Conservation (phyloP, 345 rosid genomes). For the Lepidium sativum region DNA sequence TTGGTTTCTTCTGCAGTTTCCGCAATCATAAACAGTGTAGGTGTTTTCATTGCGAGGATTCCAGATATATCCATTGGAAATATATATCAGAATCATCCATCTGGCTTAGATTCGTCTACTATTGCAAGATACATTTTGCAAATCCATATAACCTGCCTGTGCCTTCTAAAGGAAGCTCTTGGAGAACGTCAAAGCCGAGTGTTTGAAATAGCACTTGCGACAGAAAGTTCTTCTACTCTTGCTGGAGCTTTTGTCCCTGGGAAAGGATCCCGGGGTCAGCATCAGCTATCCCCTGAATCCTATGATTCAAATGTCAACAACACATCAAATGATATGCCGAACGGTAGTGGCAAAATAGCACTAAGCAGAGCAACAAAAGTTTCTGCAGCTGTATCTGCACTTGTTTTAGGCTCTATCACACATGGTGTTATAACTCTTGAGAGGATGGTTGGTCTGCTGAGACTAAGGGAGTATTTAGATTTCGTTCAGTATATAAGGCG, state of each 20-base stretch:
- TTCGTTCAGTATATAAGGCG: constrained; percentile 72
- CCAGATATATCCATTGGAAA: constrained; percentile 55
- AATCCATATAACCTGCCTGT: constrained; percentile 71
- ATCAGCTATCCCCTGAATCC: constrained; percentile 66
- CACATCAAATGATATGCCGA: constrained; percentile 37
- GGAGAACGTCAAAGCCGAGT: constrained; percentile 96
- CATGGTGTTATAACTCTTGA: constrained; percentile 93
- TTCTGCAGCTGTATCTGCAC: constrained; percentile 79
- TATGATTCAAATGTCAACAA: constrained; percentile 49
- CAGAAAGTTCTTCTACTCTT: constrained; percentile 79
- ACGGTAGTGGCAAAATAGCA: constrained; percentile 37
- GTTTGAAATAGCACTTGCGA: constrained; percentile 94
- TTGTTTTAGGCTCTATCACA: constrained; percentile 70
- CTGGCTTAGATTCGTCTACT: constrained; percentile 37
- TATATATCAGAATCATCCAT: constrained; percentile 42
- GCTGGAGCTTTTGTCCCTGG: constrained; percentile 54
- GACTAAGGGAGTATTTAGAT: constrained; percentile 82
- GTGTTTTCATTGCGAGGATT: constrained; percentile 52
- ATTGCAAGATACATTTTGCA: constrained; percentile 64
- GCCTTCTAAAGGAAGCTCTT: constrained; percentile 85
- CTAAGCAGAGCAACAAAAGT: constrained; percentile 51
- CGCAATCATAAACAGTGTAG: constrained; percentile 71
- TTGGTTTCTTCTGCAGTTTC: constrained; percentile 91
- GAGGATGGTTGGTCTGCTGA: constrained; percentile 75
- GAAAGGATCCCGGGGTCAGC: constrained; percentile 76